Percentiles rank a stretch among this genome's conserved stretches.
Conservation (phyloP, 176 grass and related monocot species). For the Juncus inflexus region DNA sequence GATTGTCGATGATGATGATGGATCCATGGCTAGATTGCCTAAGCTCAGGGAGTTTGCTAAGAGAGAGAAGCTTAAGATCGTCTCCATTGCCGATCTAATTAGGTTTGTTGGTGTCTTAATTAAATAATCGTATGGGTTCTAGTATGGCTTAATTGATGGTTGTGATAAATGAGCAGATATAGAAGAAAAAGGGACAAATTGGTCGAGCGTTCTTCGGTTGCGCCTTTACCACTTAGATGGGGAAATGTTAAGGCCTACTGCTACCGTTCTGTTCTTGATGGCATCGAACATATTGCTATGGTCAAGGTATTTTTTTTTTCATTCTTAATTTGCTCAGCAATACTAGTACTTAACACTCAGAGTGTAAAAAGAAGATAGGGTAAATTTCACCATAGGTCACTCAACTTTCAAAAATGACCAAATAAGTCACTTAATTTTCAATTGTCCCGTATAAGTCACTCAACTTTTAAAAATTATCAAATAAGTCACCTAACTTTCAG, state of each 20-base stretch:
- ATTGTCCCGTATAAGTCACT: too few relatives aligned
- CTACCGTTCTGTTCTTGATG: slow-evolving; percentile 85
- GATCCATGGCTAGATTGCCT: slow-evolving; percentile 89
- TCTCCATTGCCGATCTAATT: slow-evolving; percentile 85
- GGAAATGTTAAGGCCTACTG: slow-evolving; percentile 62
- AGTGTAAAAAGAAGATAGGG: background rate
- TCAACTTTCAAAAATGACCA: too few relatives aligned
- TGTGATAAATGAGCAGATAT: slow-evolving; percentile 50
- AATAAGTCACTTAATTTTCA: too few relatives aligned
- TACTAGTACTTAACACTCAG: background rate
- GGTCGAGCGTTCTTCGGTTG: slow-evolving; percentile 80
- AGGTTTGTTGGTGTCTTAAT: slow-evolving; percentile 36
- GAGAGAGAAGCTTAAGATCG: slow-evolving; percentile 78
- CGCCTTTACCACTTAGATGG: slow-evolving; percentile 75
- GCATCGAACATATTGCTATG: slow-evolving; percentile 99
- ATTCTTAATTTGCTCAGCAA: slow-evolving; percentile 1
- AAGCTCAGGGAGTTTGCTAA: slow-evolving; percentile 77
- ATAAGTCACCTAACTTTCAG: too few relatives aligned
- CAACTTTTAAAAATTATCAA: too few relatives aligned
- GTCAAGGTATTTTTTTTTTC: slow-evolving; percentile 51
- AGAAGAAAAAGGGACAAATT: slow-evolving; percentile 92
- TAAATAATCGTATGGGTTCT: background rate
- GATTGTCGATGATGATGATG: slow-evolving; percentile 81
- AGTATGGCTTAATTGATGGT: background rate
- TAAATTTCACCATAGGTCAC: too few relatives aligned